phyloP scores from a whole-genome alignment of 2,329 filamentous ascomycete species.

The Paracorniculantispora psalliotae region DNA sequence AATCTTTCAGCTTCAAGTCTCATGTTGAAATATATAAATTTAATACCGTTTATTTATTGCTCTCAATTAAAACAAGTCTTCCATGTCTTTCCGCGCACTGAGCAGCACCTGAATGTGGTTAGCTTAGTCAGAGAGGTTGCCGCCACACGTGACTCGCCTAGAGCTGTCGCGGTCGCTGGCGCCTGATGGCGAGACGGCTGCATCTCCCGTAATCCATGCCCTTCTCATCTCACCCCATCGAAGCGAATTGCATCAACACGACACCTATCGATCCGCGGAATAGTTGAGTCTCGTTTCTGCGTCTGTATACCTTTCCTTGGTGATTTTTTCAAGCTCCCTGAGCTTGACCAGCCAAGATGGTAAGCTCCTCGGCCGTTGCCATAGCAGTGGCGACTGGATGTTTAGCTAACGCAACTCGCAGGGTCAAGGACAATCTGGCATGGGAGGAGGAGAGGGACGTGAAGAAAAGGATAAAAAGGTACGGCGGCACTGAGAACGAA shows the following conservation, averaged over 20 bases:
- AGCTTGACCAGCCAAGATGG: constrained; percentile 32
- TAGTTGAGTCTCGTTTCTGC: neutral
- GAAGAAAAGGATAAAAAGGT: constrained; percentile 95
- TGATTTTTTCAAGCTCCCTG: constrained; percentile 20
- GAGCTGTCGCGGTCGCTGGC: constrained; percentile 43
- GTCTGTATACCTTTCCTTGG: neutral
- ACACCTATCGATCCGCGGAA: constrained; percentile 16
- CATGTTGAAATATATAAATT: neutral
- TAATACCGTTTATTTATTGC: neutral
- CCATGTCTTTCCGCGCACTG: neutral
- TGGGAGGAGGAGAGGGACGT: constrained; percentile 74
- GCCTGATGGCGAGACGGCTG: constrained; percentile 31
- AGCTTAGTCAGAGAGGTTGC: constrained; percentile 7
- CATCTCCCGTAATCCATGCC: constrained; percentile 31
- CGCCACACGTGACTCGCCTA: constrained; percentile 26
- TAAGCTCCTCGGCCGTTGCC: constrained; percentile 20
- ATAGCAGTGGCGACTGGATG: neutral
- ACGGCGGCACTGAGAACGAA: constrained; percentile 18
- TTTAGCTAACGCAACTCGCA: constrained; percentile 29
- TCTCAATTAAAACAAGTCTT: neutral
- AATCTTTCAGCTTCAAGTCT: neutral
- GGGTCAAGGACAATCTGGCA: constrained; percentile 84
- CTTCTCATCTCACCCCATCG: constrained; percentile 20
- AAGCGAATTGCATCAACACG: constrained; percentile 19
- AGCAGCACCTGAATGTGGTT: neutral